phyloP scores from a whole-genome alignment of 2,329 filamentous ascomycete genomes.

The Cordyceps farinosa region DNA sequence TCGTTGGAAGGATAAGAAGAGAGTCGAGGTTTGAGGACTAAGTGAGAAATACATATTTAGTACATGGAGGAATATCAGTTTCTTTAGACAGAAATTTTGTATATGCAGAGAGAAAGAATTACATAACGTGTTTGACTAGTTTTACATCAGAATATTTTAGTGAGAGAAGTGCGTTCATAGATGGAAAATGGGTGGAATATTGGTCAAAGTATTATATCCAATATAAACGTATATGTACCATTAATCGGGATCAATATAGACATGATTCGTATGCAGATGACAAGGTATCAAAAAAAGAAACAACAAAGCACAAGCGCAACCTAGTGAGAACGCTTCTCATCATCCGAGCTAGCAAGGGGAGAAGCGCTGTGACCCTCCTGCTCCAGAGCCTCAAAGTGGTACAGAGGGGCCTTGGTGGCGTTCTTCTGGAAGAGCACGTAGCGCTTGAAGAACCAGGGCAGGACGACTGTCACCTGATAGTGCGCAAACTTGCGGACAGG shows the following conservation, averaged over 20 bases:
- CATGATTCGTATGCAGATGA: not conserved
- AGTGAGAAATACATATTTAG: not conserved
- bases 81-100: no score
- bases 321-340: conserved; percentile 13
- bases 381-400: conserved; percentile 37
- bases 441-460: conserved; percentile 61
- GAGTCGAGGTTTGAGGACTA: not conserved
- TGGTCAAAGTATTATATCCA: no score
- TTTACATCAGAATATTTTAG: no score
- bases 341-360: conserved; percentile 3
- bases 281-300: not conserved
- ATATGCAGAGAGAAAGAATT: no score
- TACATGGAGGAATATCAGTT: no score
- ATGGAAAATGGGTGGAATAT: no score
- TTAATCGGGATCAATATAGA: no score
- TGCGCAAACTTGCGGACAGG: conserved; percentile 53
- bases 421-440: conserved; percentile 51
- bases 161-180: no score
- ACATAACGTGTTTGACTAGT: no score
- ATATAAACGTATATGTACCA: no score
- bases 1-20: conserved; percentile 42
- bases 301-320: not conserved
- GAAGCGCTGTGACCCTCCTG: not conserved
- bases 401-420: conserved; percentile 40
- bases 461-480: conserved; percentile 53